Base-by-base conservation (phyloP, 2,329 filamentous ascomycete species). In the Epichloe baconii region DNA sequence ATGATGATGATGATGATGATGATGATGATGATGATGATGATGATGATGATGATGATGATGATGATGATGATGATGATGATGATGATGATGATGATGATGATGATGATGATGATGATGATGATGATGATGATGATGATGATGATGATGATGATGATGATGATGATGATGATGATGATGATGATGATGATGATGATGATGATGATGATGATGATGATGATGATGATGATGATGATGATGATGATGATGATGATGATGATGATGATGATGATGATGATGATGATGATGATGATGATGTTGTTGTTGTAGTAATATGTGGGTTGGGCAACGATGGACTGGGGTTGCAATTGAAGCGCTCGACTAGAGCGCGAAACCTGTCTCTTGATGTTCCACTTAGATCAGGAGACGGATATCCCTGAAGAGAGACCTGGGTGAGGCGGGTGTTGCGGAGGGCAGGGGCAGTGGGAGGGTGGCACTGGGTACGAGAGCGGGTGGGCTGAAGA, bases 321-420 rank as follows among this genome's bases (percentile, higher is more conserved):
- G 60, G 61, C 6, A 62, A 58, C 31, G 60, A 58, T n/a, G 5
- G 26, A 5, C 3, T 14, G 2, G 38, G 56, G 62, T 58, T 59
- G 4, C 53, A 55, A 40, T 64, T 56, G 43, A 61, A 66, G 19
- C 55, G 57, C 44, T 56, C 52, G 15, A 64, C 51, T 23, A 61
- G 53, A 41, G 54, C 48, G 35, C 55, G 57, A 44, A 66, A 66
- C 23, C 46, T 47, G 19, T 52, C 52, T 42, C 48, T 51, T n/a
- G 58, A 54, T 12, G 55, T 48, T 55, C 52, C 53, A 51, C 54
- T 53, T 44, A 55, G 56, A 48, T 52, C 44, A 17, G 52, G 48
- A n/a, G 56, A 35, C 26, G 40, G 34, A 38, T 36, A 31, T 43
- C 31, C 23, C 40, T 5, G n/a, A 42, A 44, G 14, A 38, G 26